Evolutionary conservation across 768 basidiomycete species (phyloP).

Genomic region (Termitomyces sp.): DNA sequence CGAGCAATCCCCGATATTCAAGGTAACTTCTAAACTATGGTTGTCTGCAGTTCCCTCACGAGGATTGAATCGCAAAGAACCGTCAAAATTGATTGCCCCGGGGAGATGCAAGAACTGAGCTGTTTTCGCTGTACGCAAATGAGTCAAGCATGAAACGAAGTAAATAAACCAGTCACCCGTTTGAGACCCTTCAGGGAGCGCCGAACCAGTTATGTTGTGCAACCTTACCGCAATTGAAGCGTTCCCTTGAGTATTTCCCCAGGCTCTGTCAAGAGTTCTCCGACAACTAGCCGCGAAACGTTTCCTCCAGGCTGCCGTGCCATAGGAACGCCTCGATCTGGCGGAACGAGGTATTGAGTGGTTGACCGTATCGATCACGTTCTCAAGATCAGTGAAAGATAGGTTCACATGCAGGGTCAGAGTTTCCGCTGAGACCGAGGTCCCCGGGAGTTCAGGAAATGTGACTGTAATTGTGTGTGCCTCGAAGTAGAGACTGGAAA

Average conservation of each 20-base stretch:
- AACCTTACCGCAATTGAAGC: constrained; percentile 46
- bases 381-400: constrained; percentile 46
- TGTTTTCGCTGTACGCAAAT: constrained; percentile 13
- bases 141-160: neutral
- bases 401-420: constrained; percentile 50
- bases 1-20: constrained; percentile 41
- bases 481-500: constrained; percentile 64
- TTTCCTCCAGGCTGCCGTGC: constrained; percentile 61
- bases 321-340: constrained; percentile 27
- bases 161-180: constrained; percentile 23
- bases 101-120: constrained; percentile 42
- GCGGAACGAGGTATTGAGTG: constrained; percentile 15
- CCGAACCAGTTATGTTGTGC: constrained; percentile 39
- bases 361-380: constrained; percentile 19
- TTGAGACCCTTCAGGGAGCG: constrained; percentile 13
- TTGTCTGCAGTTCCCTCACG: constrained; percentile 46
- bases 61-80: constrained; percentile 55
- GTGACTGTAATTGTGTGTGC: constrained; percentile 48
- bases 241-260: constrained; percentile 57
- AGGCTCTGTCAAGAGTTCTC: constrained; percentile 63
- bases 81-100: constrained; percentile 34
- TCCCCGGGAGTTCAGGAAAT: constrained; percentile 45
- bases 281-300: constrained; percentile 54
- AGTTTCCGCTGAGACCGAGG: constrained; percentile 43
- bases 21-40: constrained; percentile 40